Conservation (phyloP, 495 filamentous ascomycete genomes). For the Tuber brumale region DNA sequence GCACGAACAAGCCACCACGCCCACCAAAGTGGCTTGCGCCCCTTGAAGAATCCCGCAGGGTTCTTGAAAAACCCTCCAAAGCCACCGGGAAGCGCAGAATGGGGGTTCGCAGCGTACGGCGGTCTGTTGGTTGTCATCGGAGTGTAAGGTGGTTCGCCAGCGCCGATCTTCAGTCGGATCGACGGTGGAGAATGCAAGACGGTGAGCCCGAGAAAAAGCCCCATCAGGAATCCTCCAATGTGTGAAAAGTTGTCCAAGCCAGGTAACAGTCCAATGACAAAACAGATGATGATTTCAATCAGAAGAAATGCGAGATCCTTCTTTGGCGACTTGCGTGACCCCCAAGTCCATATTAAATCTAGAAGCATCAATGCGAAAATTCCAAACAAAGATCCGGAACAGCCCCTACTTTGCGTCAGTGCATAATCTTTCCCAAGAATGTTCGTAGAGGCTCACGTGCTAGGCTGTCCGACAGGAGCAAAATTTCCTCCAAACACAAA, state of each 20-base stretch:
- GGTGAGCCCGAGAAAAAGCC: constrained; percentile 75
- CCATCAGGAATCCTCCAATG: constrained; percentile 93
- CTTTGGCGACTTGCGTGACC: constrained; percentile 62
- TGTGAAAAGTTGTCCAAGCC: constrained; percentile 96
- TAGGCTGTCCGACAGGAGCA: constrained; percentile 68
- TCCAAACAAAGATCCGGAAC: constrained; percentile 84
- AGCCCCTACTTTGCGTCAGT: constrained; percentile 49
- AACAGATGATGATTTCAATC: constrained; percentile 77
- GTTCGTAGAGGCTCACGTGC: constrained; percentile 46
- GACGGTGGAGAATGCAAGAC: constrained; percentile 78
- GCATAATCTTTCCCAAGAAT: neutral
- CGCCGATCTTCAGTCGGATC: constrained; percentile 68
- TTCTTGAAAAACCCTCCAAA: constrained; percentile 55
- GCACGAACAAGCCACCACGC: constrained; percentile 88
- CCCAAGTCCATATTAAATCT: constrained; percentile 89
- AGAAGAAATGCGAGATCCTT: constrained; percentile 78
- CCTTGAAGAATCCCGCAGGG: constrained; percentile 80
- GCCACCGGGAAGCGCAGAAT: constrained; percentile 26
- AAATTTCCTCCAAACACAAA: constrained; percentile 95
- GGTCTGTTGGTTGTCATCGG: constrained; percentile 49
- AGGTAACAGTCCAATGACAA: constrained; percentile 84
- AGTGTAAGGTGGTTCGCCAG: constrained; percentile 58
- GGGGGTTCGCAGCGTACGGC: constrained; percentile 31
- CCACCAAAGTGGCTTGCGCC: constrained; percentile 91
- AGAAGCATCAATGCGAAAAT: constrained; percentile 80